Evolutionary conservation across 2,329 filamentous ascomycete genomes (phyloP).

Genomic region (Didymella sp.): DNA sequence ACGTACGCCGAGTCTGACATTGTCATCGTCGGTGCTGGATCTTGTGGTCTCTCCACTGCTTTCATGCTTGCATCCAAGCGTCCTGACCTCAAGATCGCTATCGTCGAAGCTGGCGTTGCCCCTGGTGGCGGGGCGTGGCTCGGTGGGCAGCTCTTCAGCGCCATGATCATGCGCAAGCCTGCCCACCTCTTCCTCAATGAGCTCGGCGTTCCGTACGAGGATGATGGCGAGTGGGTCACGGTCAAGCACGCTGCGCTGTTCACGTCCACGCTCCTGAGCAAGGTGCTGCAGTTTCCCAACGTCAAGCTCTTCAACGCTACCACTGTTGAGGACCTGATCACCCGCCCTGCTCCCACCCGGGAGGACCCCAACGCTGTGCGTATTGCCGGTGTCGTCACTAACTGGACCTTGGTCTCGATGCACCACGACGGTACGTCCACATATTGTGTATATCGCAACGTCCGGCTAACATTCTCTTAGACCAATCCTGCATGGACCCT

Average conservation of each 20-base stretch:
- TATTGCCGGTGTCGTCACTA: constrained; percentile 89
- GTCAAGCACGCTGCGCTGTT: constrained; percentile 95
- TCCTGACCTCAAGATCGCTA: constrained; percentile 89
- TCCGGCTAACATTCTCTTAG: constrained; percentile 52
- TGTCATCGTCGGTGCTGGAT: constrained; percentile 90
- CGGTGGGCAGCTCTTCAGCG: constrained; percentile 90
- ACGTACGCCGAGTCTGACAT: constrained; percentile 90
- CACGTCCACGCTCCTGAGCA: constrained; percentile 84
- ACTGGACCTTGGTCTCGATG: constrained; percentile 92
- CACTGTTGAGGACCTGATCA: constrained; percentile 90
- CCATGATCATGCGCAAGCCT: constrained; percentile 95
- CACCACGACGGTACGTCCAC: constrained; percentile 32
- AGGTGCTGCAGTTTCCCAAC: constrained; percentile 84
- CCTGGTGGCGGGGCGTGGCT: constrained; percentile 89
- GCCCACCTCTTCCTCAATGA: constrained; percentile 84
- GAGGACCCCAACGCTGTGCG: constrained; percentile 64
- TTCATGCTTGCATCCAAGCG: constrained; percentile 84
- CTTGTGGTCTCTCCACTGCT: constrained; percentile 83
- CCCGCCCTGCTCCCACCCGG: constrained; percentile 62
- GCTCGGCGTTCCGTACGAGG: constrained; percentile 83
- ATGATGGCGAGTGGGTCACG: constrained; percentile 86
- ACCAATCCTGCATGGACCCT: constrained; percentile 95
- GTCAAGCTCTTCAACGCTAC: constrained; percentile 98
- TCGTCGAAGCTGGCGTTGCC: constrained; percentile 86
- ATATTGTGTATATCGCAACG: neutral